These are phyloP conservation scores for Cadophora gregata DNA, from an alignment of 2,329 filamentous ascomycete species.

Conservation along the genomic window DNA sequence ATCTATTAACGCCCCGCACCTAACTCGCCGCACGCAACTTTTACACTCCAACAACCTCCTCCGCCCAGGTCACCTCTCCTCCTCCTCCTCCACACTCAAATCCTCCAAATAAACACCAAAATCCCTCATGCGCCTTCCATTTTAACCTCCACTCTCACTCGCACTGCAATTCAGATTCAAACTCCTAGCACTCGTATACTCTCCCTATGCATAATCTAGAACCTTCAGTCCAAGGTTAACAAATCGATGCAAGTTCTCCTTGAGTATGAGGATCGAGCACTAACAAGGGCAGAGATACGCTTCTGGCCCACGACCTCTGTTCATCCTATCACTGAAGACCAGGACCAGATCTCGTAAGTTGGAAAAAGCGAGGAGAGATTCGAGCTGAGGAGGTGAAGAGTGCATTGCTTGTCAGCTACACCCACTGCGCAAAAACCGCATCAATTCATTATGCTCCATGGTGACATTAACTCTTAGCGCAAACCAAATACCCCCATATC, in stretches of 20 bases:
- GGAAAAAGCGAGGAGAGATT: no score
- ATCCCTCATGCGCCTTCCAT: background rate
- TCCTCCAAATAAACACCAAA: background rate
- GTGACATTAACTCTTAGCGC: background rate
- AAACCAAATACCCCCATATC: background rate
- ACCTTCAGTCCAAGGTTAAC: background rate
- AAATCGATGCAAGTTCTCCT: background rate
- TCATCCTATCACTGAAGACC: background rate
- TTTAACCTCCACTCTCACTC: no score
- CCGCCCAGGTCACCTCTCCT: background rate
- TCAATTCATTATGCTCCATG: conserved; percentile 5
- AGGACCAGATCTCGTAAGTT: background rate
- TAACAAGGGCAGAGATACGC: background rate
- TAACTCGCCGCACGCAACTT: background rate
- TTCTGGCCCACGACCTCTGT: background rate
- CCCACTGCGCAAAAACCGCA: background rate
- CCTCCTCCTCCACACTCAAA: background rate
- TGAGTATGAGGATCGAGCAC: background rate
- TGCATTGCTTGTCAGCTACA: background rate
- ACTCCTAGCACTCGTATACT: background rate
- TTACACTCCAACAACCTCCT: background rate
- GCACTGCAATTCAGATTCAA: background rate
- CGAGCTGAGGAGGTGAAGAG: background rate
- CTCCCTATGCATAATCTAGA: background rate
- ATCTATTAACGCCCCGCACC: background rate